Evolutionary conservation across 1,284 basidiomycete species (phyloP), one percentile per base, ranked within the genome.

Genomic region (Cutaneotrichosporon curvatum): DNA sequence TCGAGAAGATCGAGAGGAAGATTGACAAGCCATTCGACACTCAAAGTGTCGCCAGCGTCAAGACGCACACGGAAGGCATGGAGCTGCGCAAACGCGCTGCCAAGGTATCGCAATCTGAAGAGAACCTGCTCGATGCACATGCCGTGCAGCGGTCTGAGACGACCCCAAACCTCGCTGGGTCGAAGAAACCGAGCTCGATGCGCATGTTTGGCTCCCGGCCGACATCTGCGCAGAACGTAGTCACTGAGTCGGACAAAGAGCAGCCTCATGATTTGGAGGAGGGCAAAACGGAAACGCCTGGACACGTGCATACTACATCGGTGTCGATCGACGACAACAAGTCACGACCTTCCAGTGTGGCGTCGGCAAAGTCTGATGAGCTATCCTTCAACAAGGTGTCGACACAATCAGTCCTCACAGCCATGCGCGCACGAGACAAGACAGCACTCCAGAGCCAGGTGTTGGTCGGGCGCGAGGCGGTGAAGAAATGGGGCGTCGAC

Each of bases 401-500:
- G 4, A 22, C 46, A 1, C 14, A 40, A 0, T 37, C 46, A 5
- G 18, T 48, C 18, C 25, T 76, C 36, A 57, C 60, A 8, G 63
- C 65, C 1, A 80, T 85, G 19, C 82, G 82, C 35, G 78, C 83
- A 0, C 78, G 78, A 14, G 87, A 91, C 67, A 90, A 88, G 63
- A 82, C 88, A 64, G 85, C 85, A 2, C 71, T 90, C 19, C 81
- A 80, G 59, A 82, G 82, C 58, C 81, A 71, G 34, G 71, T 72
- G 37, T 64, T 54, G 15, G 65, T 68, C 28, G 87, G 87, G 4
- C 84, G 83, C 65, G 88, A 91, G 64, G 78, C 83, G 12, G 82
- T 91, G 75, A 81, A 82, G 45, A 90, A 90, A 65, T 91, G 87
- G 87, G 82, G 87, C 18, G 82, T 81, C 16, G 86, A 81, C 55